Percentiles rank a stretch among this genome's conserved stretches.
These are phyloP conservation scores for Kitagawia praeruptora DNA, from an alignment of 129 eudicot species.

Conservation along the genomic window DNA sequence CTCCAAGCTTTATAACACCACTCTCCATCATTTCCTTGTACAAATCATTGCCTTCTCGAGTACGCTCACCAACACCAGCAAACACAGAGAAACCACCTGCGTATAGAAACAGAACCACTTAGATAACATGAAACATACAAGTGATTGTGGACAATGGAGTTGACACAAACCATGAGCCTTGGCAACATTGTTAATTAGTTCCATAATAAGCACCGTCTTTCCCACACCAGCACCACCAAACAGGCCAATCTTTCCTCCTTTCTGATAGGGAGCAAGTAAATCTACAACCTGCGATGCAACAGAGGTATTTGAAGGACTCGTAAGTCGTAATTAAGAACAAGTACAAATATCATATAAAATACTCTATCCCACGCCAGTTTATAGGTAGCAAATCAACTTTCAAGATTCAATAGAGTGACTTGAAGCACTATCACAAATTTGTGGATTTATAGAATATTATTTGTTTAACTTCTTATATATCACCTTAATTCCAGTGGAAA, in stretches of 20 bases:
- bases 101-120: background rate
- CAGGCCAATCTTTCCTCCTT: constrained; percentile 97
- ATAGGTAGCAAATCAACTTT: background rate
- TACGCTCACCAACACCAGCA: constrained; percentile 98
- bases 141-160: background rate
- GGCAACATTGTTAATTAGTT: constrained; percentile 90
- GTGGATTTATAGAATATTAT: background rate
- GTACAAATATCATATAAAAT: background rate
- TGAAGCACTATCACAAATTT: background rate
- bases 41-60: constrained; percentile 97
- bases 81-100: constrained; percentile 99
- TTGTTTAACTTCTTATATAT: background rate
- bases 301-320: constrained; percentile 1
- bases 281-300: constrained; percentile 65
- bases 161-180: constrained; percentile 85
- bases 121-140: background rate
- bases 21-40: constrained; percentile 97
- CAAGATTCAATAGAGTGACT: background rate
- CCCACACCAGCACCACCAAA: constrained; percentile 99
- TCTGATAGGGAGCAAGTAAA: constrained; percentile 97
- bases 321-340: background rate
- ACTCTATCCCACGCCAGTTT: background rate
- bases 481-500: constrained; percentile 96
- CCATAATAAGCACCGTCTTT: constrained; percentile 97
- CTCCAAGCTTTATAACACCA: constrained; percentile 97